Evolutionary conservation across 441 rosid genomes (phyloP), one percentile per base, ranked within the genome.

Genomic region (Corymbia calophylla): DNA sequence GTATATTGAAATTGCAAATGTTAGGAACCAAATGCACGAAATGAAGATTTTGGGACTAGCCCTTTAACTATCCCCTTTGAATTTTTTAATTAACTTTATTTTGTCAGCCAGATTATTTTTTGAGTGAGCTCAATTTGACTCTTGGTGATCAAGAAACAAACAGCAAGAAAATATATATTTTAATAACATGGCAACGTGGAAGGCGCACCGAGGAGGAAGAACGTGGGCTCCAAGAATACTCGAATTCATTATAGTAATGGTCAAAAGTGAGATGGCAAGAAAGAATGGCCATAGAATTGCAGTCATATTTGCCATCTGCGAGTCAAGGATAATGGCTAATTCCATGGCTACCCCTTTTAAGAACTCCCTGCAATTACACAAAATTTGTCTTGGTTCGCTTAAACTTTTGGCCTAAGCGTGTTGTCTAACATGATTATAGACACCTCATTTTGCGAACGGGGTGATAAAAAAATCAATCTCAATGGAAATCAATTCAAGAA

Each of bases 11-110:
- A 0, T 27, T 60, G 15, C 16, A 62, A 0, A 29, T 62, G 29
- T 8, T 29, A 31, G 16, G 4, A 13, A 29, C 16, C 16, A 12
- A 62, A 62, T 0, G 0, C 4, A 0, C n/a, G 1, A 62, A 29
- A 5, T 29, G 68, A 62, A 29, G 8, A 62, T 62, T 14, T 62
- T 62, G 29, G 44, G 77, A 66, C 73, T n/a, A 14, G 73, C 32
- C 73, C 73, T 15, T n/a, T 31, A 15, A 31, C 32, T 66, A 16
- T 31, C 21, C 21, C 39, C 73, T 31, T 2, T 32, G 39, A 15
- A n/a, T 66, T 66, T 60, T 29, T 29, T 60, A 27, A 60, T 29
- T 9, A 66, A 32, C 44, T 66, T 66, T 66, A 66, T 31, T 31
- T 11, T 31, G 77, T 16, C 19, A 1, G 44, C 7, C 5, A 11